Percentiles rank a stretch among this genome's conserved stretches.
Evolutionary conservation across 164 flowering plant species (phyloP).

Genomic region (Vitis amurensis): DNA sequence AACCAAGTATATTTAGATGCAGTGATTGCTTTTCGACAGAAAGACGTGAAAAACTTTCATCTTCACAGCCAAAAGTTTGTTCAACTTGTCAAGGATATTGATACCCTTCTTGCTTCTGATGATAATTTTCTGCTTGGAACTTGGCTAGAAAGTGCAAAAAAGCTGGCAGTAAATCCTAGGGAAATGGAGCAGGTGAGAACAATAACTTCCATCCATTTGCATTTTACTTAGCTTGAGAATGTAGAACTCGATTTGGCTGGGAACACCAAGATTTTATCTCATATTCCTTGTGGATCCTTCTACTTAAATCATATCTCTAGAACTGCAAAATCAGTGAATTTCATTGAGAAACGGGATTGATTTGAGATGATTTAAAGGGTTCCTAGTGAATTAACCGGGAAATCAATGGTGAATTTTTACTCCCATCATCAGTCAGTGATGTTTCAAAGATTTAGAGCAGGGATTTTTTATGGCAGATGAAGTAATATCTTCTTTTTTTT

Average conservation of each 20-base stretch:
- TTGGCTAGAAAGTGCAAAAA: constrained; percentile 90
- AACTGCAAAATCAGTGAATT: background rate
- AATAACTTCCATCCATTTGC: background rate
- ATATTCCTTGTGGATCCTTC: background rate
- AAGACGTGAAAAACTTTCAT: constrained; percentile 46
- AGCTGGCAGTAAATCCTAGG: constrained; percentile 49
- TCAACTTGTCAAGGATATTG: constrained; percentile 78
- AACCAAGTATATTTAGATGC: constrained; percentile 82
- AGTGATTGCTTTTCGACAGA: constrained; percentile 52
- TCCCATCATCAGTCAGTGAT: no score
- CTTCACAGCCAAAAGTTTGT: constrained; percentile 54
- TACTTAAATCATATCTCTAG: background rate
- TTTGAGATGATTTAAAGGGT: no score
- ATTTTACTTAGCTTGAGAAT: background rate
- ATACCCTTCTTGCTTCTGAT: constrained; percentile 79
- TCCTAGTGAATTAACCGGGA: no score
- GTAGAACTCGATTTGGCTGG: background rate
- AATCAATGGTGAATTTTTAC: no score
- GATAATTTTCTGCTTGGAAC: constrained; percentile 90
- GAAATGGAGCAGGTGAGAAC: constrained; percentile 68
- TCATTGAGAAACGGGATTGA: background rate
- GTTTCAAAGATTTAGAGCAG: background rate
- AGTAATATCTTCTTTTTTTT: constrained; percentile 2
- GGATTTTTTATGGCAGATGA: background rate
- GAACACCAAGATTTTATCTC: background rate